Conservation (phyloP, 495 filamentous ascomycete genomes). For the Penicillium chermesinum region DNA sequence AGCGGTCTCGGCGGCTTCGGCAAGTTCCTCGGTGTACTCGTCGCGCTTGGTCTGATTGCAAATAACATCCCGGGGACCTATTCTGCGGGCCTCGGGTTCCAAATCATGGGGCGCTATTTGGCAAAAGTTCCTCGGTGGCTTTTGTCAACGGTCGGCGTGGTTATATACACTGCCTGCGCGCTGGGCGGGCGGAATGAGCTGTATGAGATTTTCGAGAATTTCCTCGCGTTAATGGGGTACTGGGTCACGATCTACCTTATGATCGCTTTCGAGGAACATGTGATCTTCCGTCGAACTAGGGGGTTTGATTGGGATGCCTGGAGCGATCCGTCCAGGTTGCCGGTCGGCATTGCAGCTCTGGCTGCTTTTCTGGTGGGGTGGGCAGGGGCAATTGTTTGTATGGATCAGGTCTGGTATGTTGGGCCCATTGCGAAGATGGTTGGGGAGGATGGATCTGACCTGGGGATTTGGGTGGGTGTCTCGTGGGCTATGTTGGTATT, state of each 20-base stretch:
- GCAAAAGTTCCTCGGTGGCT: slow-evolving; percentile 45
- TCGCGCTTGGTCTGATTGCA: slow-evolving; percentile 58
- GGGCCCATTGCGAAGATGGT: slow-evolving; percentile 51
- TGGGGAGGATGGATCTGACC: slow-evolving; percentile 15
- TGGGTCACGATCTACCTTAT: slow-evolving; percentile 51
- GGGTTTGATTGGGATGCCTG: slow-evolving; percentile 56
- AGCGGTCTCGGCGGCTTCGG: slow-evolving; percentile 55
- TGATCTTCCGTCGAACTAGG: slow-evolving; percentile 41
- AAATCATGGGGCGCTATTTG: slow-evolving; percentile 45
- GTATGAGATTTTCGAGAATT: slow-evolving; percentile 53
- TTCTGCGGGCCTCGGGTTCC: slow-evolving; percentile 53
- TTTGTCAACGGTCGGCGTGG: slow-evolving; percentile 44
- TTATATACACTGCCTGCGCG: slow-evolving; percentile 53
- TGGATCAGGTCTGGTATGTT: slow-evolving; percentile 56
- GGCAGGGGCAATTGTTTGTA: slow-evolving; percentile 57
- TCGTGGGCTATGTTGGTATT: slow-evolving; percentile 43
- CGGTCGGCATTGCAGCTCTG: slow-evolving; percentile 54
- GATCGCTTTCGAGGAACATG: slow-evolving; percentile 49
- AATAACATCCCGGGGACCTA: slow-evolving; percentile 64
- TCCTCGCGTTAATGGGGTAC: slow-evolving; percentile 56
- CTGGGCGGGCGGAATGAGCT: slow-evolving; percentile 48
- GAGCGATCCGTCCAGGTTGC: slow-evolving; percentile 47
- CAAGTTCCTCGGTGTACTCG: slow-evolving; percentile 57
- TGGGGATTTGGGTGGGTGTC: slow-evolving; percentile 47
- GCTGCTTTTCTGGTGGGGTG: slow-evolving; percentile 56